Evolutionary conservation across 179 eudicot species (phyloP).

Genomic region (Heliamphora ciliata): DNA sequence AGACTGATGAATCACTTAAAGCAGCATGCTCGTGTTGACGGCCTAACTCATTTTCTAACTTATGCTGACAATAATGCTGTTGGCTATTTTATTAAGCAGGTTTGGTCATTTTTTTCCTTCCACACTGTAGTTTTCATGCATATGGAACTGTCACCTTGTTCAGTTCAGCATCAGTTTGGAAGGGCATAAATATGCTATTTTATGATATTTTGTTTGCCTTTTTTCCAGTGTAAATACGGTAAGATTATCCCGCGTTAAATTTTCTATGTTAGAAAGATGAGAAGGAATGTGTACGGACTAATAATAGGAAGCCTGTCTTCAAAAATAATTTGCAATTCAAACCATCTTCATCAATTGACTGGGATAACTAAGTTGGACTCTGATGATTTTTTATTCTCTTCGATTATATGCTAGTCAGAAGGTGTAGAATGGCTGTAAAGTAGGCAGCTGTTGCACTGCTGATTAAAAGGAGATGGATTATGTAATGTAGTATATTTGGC

Average conservation of each 20-base stretch:
- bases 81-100: constrained; percentile 97
- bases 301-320: not conserved
- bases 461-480: not conserved
- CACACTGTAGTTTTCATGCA: not conserved
- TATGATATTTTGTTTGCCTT: not conserved
- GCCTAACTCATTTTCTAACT: constrained; percentile 90
- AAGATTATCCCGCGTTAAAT: constrained; percentile 2
- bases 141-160: not conserved
- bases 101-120: constrained; percentile 9
- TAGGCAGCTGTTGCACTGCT: not conserved
- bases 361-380: not conserved
- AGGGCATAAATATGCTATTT: not conserved
- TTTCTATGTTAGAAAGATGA: not conserved
- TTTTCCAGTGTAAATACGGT: not conserved
- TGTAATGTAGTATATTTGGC: not conserved
- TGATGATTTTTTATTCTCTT: not conserved
- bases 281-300: not conserved
- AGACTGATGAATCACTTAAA: constrained; percentile 96
- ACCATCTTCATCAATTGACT: not conserved
- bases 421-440: not conserved
- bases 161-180: not conserved
- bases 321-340: not conserved
- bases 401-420: not conserved
- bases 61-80: constrained; percentile 99
- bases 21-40: constrained; percentile 90